Evolutionary conservation across 1,139 yeast genomes (phyloP).

Genomic region (Dujonia santamariae): DNA sequence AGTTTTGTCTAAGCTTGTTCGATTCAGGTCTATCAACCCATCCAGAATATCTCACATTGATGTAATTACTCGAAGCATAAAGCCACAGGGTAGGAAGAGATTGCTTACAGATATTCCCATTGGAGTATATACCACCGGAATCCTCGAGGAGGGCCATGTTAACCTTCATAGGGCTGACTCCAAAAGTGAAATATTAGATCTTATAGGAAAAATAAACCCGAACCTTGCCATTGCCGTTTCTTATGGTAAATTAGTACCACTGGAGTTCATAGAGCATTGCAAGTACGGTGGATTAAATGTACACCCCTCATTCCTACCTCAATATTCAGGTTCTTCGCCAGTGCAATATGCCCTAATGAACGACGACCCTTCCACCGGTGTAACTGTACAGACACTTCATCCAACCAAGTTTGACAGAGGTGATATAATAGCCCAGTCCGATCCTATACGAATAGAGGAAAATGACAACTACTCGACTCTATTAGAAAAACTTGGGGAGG

Average conservation of each 20-base stretch:
- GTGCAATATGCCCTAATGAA: slow-evolving; percentile 75
- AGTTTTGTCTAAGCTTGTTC: slow-evolving; percentile 48
- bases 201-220: slow-evolving; percentile 26
- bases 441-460: slow-evolving; percentile 30
- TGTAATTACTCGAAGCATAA: slow-evolving; percentile 65
- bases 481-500: slow-evolving; percentile 45
- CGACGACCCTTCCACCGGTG: slow-evolving; percentile 67
- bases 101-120: slow-evolving; percentile 53
- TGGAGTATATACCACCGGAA: slow-evolving; percentile 36
- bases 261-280: slow-evolving; percentile 43
- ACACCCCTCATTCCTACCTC: slow-evolving; percentile 88
- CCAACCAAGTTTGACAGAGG: slow-evolving; percentile 88
- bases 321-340: slow-evolving; percentile 87
- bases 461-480: slow-evolving; percentile 45
- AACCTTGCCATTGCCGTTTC: slow-evolving; percentile 85
- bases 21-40: slow-evolving; percentile 17
- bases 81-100: slow-evolving; percentile 68
- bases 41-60: slow-evolving; percentile 44
- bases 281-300: slow-evolving; percentile 77
- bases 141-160: slow-evolving; percentile 12
- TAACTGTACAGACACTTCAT: slow-evolving; percentile 84
- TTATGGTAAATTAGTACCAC: slow-evolving; percentile 79
- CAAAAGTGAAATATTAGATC: slow-evolving; percentile 44
- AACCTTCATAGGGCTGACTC: slow-evolving; percentile 58
- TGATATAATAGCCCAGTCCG: slow-evolving; percentile 58